Conservation (phyloP, 1,284 basidiomycete genomes). For the Taiwanofungus camphoratus region DNA sequence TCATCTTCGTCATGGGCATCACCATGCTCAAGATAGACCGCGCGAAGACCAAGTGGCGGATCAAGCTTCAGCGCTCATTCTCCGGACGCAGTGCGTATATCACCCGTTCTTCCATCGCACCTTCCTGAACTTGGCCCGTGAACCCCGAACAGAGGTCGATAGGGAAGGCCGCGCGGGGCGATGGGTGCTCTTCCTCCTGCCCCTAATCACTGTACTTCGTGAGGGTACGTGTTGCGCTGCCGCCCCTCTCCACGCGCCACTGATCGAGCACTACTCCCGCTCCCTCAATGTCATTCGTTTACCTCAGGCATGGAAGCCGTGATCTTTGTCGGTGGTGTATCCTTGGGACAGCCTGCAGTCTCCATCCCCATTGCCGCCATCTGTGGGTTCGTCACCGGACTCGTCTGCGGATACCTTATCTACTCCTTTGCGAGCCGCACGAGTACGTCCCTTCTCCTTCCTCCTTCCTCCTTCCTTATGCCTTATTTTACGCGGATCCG, state of each 20-base stretch:
- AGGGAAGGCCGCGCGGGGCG: slow-evolving; percentile 49
- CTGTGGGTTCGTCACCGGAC: slow-evolving; percentile 73
- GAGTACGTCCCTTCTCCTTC: slow-evolving; percentile 52
- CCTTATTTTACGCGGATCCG: background rate
- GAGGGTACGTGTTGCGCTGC: slow-evolving; percentile 51
- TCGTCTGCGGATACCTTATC: slow-evolving; percentile 62
- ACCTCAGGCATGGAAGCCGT: slow-evolving; percentile 75
- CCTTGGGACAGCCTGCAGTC: slow-evolving; percentile 72
- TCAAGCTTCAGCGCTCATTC: slow-evolving; percentile 82
- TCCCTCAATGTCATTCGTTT: too few species aligned
- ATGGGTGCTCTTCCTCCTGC: slow-evolving; percentile 86
- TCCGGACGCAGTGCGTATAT: slow-evolving; percentile 42
- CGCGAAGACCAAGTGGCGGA: slow-evolving; percentile 85
- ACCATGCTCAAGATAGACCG: slow-evolving; percentile 52
- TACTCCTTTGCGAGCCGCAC: slow-evolving; percentile 72
- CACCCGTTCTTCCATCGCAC: background rate
- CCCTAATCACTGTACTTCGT: slow-evolving; percentile 84
- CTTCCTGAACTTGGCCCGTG: background rate
- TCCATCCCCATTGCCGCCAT: slow-evolving; percentile 89
- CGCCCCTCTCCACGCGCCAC: background rate
- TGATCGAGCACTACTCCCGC: background rate
- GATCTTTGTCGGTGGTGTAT: slow-evolving; percentile 90
- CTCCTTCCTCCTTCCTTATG: too few species aligned
- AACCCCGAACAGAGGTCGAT: slow-evolving; percentile 32
- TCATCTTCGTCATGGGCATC: slow-evolving; percentile 56